Evolutionary conservation across 106 monocot genomes (phyloP), one percentile per base, ranked within the genome.

Genomic region (Phalaenopsis aphrodite): DNA sequence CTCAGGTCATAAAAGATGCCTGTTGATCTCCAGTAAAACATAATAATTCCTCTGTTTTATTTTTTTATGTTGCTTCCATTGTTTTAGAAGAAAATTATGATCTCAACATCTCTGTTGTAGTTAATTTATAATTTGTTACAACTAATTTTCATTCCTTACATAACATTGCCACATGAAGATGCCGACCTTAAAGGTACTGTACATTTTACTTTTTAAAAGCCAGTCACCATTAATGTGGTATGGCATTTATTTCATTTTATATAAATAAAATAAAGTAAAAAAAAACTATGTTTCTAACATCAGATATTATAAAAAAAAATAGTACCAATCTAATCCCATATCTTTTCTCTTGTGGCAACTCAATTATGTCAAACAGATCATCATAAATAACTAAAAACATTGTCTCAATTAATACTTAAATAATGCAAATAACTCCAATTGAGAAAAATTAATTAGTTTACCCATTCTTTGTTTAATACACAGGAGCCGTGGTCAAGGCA

Each of bases 401-500:
- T 61, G 21, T n/a, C n/a, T 4, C 69, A 2, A 38, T 0, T 21
- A 39, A 69, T 12, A 10, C 4, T 61, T 18, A 21, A 61, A 18
- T 61, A 6, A 5, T n/a, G 18, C 61, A 61, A 61, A 56, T 45
- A 45, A 57, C 14, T 57, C 57, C 41, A 72, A 72, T 16, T 1
- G 1, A 74, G 74, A 8, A 7, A 42, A 43, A 74, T 19, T 43
- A 74, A 19, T 5, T 74, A 5, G 6, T 16, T 74, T 69, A 39
- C 12, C 12, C n/a, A 69, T 39, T 38, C 37, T 74, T 74, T 18
- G 8, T 16, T 76, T 76, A 30, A 49, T 76, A 30, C 10, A 14
- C 85, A 91, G 91, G 91, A 39, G 91, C 88, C 0, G 49, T 82
- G 0, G 88, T 91, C 82, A 91, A 91, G 79, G 86, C 88, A 79